Evolutionary conservation across 2,329 filamentous ascomycete genomes (phyloP), one percentile per base, ranked within the genome.

Genomic region (Colletotrichum chrysophilum): DNA sequence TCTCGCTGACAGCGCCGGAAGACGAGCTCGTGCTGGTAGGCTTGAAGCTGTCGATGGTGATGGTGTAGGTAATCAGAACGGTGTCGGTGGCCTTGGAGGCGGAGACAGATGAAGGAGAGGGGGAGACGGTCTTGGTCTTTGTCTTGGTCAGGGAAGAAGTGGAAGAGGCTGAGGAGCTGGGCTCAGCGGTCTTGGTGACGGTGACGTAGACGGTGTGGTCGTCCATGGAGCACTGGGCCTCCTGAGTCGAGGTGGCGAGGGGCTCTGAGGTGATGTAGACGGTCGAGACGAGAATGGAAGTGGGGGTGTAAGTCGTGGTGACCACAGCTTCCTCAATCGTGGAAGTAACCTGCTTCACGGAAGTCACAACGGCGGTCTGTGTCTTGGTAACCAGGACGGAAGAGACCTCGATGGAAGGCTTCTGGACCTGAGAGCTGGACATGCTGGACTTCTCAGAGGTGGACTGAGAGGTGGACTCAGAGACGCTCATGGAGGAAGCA

Each of bases 181-280:
- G 58, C 32, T 24, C 56, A 48, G 65, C 52, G 10, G 70, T 65
- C 75, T 78, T 48, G 56, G 75, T 78, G 68, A 78, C 36, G 13
- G 76, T 78, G 32, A 71, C 28, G 52, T 69, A 75, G 52, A 74
- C 56, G 4, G 76, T 77, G 21, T 77, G 76, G 21, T 72, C 43
- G 16, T 60, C 55, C 14, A 13, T 64, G 16, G 72, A 75, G 67
- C 67, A 71, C 64, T 68, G 56, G 21, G 55, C 66, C 55, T 65
- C 73, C 2, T 38, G 48, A 30, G 58, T 43, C 5, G 58, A n/a
- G 36, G 56, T 36, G 24, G 34, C 16, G 28, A 43, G 30, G 24
- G 52, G 43, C 56, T 67, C 30, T 5, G 43, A 30, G 24, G 43
- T 43, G 36, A 71, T 52, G 13, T 66, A 70, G 18, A 70, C 38